These are phyloP conservation scores for Zymoseptoria tritici DNA, from an alignment of 2,329 filamentous ascomycete species.

Conservation along the genomic window DNA sequence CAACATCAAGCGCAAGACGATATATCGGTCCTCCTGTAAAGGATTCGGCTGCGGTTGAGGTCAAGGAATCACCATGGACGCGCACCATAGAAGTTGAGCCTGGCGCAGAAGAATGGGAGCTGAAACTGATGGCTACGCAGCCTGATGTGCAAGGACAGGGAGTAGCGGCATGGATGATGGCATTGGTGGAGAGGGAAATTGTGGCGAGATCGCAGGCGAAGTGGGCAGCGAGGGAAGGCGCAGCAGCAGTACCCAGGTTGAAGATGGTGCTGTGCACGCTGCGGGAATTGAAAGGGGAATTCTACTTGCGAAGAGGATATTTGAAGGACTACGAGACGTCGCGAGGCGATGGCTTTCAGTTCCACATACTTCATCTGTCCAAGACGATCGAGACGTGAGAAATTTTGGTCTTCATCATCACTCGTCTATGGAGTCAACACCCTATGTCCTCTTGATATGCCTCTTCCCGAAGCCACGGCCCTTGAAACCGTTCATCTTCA, in stretches of 20 bases:
- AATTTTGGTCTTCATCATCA: neutral
- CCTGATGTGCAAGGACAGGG: constrained; percentile 7
- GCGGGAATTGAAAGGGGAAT: constrained; percentile 7
- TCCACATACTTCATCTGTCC: constrained; percentile 11
- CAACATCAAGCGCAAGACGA: constrained; percentile 10
- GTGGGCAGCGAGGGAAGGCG: neutral
- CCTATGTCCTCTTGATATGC: neutral
- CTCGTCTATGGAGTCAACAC: neutral
- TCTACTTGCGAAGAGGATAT: constrained; percentile 12
- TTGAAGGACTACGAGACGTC: constrained; percentile 8
- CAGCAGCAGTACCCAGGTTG: neutral
- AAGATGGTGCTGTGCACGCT: constrained; percentile 11
- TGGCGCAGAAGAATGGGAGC: constrained; percentile 12
- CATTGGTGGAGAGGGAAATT: constrained; percentile 7
- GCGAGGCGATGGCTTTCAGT: constrained; percentile 11
- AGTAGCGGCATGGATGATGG: constrained; percentile 10
- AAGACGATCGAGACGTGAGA: neutral
- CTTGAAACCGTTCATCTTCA: constrained; percentile 31
- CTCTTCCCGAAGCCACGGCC: constrained; percentile 11
- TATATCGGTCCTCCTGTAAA: constrained; percentile 6
- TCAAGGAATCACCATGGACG: constrained; percentile 5
- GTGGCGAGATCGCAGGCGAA: neutral
- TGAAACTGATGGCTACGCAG: constrained; percentile 11
- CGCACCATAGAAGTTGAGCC: constrained; percentile 2
- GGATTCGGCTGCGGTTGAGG: neutral